A percentile compares a stretch with the other conserved stretches of the same genome.
Evolutionary conservation across 768 basidiomycete genomes (phyloP).

Genomic region (Russula earlei): DNA sequence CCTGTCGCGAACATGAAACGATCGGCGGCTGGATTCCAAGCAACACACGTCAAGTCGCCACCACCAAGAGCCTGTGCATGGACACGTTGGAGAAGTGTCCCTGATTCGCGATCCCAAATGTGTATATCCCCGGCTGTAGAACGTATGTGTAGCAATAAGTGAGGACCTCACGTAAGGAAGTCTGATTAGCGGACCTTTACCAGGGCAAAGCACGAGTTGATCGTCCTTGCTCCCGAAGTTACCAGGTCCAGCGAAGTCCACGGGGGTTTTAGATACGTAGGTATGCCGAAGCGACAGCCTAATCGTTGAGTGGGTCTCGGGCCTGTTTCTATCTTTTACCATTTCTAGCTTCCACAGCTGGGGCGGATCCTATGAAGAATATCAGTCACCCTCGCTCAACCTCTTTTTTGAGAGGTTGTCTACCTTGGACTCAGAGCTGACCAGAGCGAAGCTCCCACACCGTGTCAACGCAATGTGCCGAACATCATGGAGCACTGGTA

Average conservation of each 20-base stretch:
- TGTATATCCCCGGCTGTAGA: conserved; percentile 65
- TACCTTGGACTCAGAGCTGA: conserved; percentile 70
- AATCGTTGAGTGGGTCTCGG: conserved; percentile 22
- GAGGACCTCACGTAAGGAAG: not conserved
- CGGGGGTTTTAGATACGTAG: conserved; percentile 56
- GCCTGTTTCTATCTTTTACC: conserved; percentile 43
- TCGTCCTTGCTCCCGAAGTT: conserved; percentile 77
- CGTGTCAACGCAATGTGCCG: conserved; percentile 58
- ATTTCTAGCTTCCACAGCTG: conserved; percentile 68
- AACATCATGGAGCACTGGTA: conserved; percentile 64
- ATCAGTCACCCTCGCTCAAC: not conserved
- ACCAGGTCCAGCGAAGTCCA: conserved; percentile 73
- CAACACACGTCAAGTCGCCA: conserved; percentile 65
- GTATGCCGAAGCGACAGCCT: conserved; percentile 48
- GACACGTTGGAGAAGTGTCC: conserved; percentile 59
- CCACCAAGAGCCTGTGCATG: conserved; percentile 52
- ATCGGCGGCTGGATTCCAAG: conserved; percentile 65
- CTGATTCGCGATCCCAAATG: conserved; percentile 81
- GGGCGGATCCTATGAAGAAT: conserved; percentile 47
- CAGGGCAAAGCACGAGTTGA: conserved; percentile 68
- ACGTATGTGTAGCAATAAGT: not conserved
- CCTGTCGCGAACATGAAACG: conserved; percentile 68
- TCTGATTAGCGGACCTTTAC: conserved; percentile 46
- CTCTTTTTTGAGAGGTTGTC: not conserved
- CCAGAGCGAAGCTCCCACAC: conserved; percentile 50